phyloP scores from a whole-genome alignment of 192 early-diverging fungal genomes.

The Mortierella antarctica region DNA sequence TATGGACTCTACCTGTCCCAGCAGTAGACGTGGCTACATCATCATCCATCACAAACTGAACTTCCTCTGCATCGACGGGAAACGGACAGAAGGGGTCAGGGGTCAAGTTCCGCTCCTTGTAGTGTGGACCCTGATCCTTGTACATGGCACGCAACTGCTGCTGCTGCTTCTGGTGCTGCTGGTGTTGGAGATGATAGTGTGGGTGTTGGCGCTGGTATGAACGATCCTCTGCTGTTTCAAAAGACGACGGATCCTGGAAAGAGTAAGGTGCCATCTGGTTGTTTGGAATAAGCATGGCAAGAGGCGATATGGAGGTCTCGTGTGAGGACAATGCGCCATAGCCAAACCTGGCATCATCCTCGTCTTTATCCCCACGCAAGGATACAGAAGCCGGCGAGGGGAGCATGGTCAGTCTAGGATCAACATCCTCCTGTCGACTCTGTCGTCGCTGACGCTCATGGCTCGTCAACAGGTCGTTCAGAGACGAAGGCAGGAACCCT shows the following conservation, averaged over 20 bases:
- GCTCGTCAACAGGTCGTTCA: constrained; percentile 65
- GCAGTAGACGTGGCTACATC: constrained; percentile 2
- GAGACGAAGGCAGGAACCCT: constrained; percentile 61
- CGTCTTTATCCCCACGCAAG: constrained; percentile 22
- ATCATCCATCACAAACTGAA: constrained; percentile 44
- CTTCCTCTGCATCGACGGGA: constrained; percentile 23
- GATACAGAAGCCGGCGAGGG: constrained; percentile 36
- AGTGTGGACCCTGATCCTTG: constrained; percentile 3
- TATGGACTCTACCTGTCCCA: not conserved
- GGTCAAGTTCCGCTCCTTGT: constrained; percentile 21
- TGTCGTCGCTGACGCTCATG: constrained; percentile 56
- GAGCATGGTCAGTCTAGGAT: constrained; percentile 3
- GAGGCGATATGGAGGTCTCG: constrained; percentile 8
- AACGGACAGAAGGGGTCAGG: constrained; percentile 50
- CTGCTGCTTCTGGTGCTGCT: not conserved
- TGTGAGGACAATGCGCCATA: not conserved
- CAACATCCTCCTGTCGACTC: constrained; percentile 51
- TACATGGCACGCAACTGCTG: not conserved
- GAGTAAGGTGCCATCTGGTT: constrained; percentile 3
- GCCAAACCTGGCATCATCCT: constrained; percentile 8
- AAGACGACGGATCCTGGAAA: constrained; percentile 2
- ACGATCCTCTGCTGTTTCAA: not conserved
- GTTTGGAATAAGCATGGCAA: constrained; percentile 19
- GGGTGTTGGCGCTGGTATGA: not conserved
- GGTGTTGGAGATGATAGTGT: constrained; percentile 1